Evolutionary conservation across 805 yeast genomes (phyloP), one percentile per base, ranked within the genome.

Genomic region (Metschnikowia dekortorum): DNA sequence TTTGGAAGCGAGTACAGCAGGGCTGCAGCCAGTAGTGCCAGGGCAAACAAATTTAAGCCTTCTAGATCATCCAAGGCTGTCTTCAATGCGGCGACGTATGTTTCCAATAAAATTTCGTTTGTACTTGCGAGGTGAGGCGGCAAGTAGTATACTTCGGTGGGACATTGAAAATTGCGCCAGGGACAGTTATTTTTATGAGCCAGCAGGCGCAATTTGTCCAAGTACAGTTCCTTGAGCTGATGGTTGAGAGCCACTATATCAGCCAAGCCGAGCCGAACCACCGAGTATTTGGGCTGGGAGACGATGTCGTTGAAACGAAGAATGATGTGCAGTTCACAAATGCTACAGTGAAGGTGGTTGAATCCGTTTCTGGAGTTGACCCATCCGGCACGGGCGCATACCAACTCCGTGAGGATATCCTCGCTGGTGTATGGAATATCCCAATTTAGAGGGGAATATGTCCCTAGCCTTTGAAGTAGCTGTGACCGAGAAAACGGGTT

Each of bases 341-440:
- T 57, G 0, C 69, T 58, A 50, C 78, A 73, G 11, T 64, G 41
- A 18, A 73, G 57, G 40, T 63, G 67, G 53, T 72, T 73, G 49
- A 61, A 64, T 7, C 60, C 49, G 39, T 60, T 53, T 32, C 58
- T 57, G 40, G 18, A n/a, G 8, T 26, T 16, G 45, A 60, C 63
- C 85, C 85, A 82, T 1, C 86, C 86, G 47, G 74, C 68, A 22
- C 75, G 56, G 0, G 83, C 73, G 57, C 82, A 76, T 31, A 61
- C 68, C 33, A 82, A 63, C 47, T 82, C 83, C 6, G 68, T 75
- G 29, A 81, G 59, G 50, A 2, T 37, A 33, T 61, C 61, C 26
- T 51, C 49, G 14, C 30, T 35, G 10, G 47, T 32, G 18, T 32
- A 39, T 0, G 70, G 71, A 0, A 79, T 55, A 13, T 66, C 62